Conservation (phyloP, 139 green algal genomes). For the Pseudopediastrum boryanum region DNA sequence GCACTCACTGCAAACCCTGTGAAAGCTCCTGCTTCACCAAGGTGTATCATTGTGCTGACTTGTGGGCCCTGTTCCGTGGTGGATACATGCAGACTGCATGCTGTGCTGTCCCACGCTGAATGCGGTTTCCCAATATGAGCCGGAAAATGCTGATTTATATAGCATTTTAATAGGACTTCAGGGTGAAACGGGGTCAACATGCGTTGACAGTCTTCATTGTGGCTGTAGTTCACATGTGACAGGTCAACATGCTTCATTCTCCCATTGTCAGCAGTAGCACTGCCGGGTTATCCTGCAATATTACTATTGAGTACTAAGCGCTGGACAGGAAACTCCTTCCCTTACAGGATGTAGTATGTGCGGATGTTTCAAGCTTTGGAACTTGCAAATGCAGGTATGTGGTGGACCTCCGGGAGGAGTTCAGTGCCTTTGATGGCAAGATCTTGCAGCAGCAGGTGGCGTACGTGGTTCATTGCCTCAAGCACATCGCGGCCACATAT, state of each 20-base stretch:
- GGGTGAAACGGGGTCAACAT: too few relatives aligned
- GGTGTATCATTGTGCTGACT: neutral
- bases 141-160: too few relatives aligned
- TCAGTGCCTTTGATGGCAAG: neutral
- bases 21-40: neutral
- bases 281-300: neutral
- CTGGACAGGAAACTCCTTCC: neutral
- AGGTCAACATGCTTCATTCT: neutral
- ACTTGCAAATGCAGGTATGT: neutral
- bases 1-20: neutral
- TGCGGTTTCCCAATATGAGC: neutral
- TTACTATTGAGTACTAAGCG: neutral
- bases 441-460: conserved; percentile 1
- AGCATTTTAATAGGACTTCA: too few relatives aligned
- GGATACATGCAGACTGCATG: neutral
- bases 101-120: neutral
- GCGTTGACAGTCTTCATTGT: neutral
- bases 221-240: neutral
- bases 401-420: neutral
- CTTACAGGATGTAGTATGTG: neutral
- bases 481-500: neutral
- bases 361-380: neutral
- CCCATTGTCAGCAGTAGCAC: neutral
- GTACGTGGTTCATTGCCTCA: neutral
- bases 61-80: neutral